Conservation (phyloP, 345 rosid genomes). For the Eucalyptus brandiana region DNA sequence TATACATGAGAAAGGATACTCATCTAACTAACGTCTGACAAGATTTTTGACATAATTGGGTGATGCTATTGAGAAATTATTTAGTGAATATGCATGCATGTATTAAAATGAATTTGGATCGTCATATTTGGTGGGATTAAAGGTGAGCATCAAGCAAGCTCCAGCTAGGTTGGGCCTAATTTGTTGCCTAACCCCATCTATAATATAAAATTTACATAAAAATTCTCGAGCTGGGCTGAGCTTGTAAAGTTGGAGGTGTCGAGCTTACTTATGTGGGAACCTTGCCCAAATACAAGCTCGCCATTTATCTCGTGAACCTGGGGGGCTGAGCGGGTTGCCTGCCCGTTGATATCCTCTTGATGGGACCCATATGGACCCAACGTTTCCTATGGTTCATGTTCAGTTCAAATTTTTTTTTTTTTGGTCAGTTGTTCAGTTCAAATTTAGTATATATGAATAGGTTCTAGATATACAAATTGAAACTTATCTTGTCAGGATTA, state of each 20-base stretch:
- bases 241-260: not conserved
- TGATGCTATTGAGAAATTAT: not conserved
- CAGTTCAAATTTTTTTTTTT: not conserved
- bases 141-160: not conserved
- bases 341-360: not conserved
- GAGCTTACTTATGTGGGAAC: not conserved
- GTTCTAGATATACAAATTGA: not conserved
- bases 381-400: not conserved
- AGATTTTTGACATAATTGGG: not conserved
- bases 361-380: not conserved
- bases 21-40: not conserved
- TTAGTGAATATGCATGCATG: not conserved
- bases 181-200: not conserved
- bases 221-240: not conserved
- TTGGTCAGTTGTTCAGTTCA: not conserved
- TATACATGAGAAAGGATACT: not conserved
- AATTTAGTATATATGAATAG: not conserved
- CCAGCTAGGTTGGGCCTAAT: not conserved
- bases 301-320: not conserved
- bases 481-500: accelerated
- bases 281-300: not conserved
- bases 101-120: not conserved
- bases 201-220: not conserved
- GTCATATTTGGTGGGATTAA: not conserved
- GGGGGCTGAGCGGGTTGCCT: not conserved